Evolutionary conservation across 1,284 basidiomycete genomes (phyloP), one percentile per base, ranked within the genome.

Genomic region (Pseudozyma pruni): DNA sequence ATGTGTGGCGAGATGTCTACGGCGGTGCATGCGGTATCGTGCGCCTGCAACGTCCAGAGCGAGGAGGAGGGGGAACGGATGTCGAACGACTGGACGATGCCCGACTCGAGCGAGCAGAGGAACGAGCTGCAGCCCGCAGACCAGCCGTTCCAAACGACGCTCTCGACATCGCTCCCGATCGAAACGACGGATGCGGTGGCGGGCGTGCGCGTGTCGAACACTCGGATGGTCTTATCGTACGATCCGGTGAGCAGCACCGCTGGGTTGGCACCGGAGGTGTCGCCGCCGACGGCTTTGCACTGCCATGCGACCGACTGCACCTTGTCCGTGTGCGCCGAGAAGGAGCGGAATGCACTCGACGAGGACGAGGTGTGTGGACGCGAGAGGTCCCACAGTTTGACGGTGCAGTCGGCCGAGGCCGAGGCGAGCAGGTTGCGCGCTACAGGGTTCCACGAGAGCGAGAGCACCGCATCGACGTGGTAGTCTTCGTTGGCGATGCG

Each of bases 231-330:
- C 45, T 93, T 88, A 84, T 98, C 96, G 80, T 92, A 98, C 64
- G 92, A 91, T 16, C 94, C 96, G 3, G 92, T 95, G 60, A 98
- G 85, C 34, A 98, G 85, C 33, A 95, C 91, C 11, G 90, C 91
- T 25, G 94, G 91, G 51, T 93, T 74, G 22, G 56, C 61, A 1
- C 43, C 16, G 34, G 87, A 86, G 3, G 40, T 17, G 1, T 33
- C 53, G 1, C 55, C 63, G 2, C 72, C 72, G 1, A 58, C 41
- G 16, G 71, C 73, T 32, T 66, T 60, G 27, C 67, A 72, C 83
- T 96, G 96, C 96, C 96, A 99, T 79, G 95, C 91, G 3, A 98
- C 93, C 4, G 91, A 89, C 84, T 98, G 94, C n/a, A 98, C 92
- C 85, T 97, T 98, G 84, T 97, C 94, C 76, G 89, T 90, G 84